A percentile compares a stretch with the other conserved stretches of the same genome.
phyloP scores from a whole-genome alignment of 192 early-diverging fungal species.

The Rhizoclosmatium sp. region DNA sequence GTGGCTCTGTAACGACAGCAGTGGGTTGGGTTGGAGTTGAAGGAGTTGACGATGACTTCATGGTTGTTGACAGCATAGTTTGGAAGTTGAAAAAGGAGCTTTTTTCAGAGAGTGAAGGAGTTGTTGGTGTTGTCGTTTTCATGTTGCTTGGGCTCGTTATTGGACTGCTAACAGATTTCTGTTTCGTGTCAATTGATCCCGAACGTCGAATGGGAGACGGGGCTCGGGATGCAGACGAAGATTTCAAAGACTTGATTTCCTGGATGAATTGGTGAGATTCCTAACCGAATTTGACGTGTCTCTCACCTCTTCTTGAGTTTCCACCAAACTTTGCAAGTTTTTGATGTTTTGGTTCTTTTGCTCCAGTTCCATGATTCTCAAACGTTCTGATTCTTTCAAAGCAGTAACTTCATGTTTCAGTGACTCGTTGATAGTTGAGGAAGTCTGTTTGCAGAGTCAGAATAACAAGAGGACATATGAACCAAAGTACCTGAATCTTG shows the following conservation, averaged over 20 bases:
- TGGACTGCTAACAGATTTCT: background rate
- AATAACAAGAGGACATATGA: background rate
- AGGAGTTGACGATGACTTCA: background rate
- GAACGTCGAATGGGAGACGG: background rate
- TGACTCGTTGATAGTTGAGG: background rate
- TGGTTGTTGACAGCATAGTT: background rate
- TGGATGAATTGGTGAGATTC: background rate
- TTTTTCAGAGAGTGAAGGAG: background rate
- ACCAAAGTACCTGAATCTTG: background rate
- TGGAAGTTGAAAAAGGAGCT: slow-evolving; percentile 13
- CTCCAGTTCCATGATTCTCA: background rate
- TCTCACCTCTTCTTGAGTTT: background rate
- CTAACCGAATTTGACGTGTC: background rate
- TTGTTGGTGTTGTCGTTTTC: background rate
- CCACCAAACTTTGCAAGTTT: background rate
- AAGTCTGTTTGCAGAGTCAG: background rate
- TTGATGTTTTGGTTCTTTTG: background rate
- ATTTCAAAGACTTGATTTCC: slow-evolving; percentile 10
- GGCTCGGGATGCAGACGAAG: background rate
- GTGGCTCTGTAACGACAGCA: background rate
- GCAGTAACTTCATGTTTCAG: background rate
- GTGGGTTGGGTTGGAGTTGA: background rate
- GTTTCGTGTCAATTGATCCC: background rate
- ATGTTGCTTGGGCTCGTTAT: background rate
- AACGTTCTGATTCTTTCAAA: background rate